Evolutionary conservation across 805 yeast species (phyloP), one percentile per base, ranked within the genome.

Genomic region (Ogataea parapolymorpha): DNA sequence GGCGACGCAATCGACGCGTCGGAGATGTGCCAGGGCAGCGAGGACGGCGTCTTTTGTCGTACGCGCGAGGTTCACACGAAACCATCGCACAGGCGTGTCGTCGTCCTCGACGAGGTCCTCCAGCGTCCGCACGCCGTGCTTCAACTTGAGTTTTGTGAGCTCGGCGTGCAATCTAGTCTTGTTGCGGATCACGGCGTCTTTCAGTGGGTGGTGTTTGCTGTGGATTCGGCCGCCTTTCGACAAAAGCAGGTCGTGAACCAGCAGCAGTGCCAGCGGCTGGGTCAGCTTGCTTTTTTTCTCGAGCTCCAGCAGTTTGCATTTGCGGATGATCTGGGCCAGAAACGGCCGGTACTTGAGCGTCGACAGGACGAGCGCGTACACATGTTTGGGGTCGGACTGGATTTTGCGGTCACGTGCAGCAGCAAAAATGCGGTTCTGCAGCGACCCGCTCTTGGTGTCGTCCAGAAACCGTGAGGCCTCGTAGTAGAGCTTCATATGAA

Each of bases 111-210:
- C 68, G 4, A 79, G 62, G 20, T 77, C 83, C 6, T 71, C 72
- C 13, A 80, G 67, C 28, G 70, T 63, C 37, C 70, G 71, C 8
- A 84, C 88, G 42, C 81, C 82, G 50, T 81, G 74, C 51, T 81
- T 83, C 51, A 93, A 58, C 56, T 87, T 86, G 55, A 88, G 66
- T 55, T 85, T 86, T 16, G 79, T 84, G 43, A 85, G 68, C 58
- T 93, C 98, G 2, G 95, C 90, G 42, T 79, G 80, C 36, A 91
- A 67, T 51, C 98, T 69, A 0, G 95, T 81, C 61, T 85, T 86
- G 59, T 89, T 83, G 44, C 79, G 73, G 41, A 93, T 65, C 4
- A 93, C 70, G 10, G 85, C 83, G 35, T 85, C 93, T 57, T 93
- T 93, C 43, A 88, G 72, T 0, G 91, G 85, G 46, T 83, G 88